These are phyloP conservation scores for Ascochyta viciae-villosae DNA, from an alignment of 2,329 filamentous ascomycete species.

Conservation along the genomic window DNA sequence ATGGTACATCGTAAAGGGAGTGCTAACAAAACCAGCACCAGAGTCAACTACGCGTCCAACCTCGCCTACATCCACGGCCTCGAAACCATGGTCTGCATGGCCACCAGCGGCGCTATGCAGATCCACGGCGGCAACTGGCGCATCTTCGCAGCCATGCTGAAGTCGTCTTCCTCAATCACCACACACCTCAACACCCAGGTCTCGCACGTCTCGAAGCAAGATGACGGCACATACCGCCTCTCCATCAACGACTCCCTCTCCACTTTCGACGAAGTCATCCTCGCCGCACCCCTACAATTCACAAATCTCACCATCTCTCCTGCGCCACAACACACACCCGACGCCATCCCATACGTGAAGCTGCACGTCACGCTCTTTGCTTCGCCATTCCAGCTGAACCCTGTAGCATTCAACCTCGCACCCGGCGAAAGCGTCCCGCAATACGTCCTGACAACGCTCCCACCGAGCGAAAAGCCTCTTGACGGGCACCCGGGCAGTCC, in stretches of 20 bases:
- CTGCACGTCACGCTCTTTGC: constrained; percentile 91
- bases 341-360: constrained; percentile 82
- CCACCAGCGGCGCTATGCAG: constrained; percentile 80
- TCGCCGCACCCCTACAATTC: constrained; percentile 85
- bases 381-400: constrained; percentile 74
- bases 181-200: constrained; percentile 74
- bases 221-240: constrained; percentile 54
- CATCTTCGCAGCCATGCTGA: constrained; percentile 86
- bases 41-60: constrained; percentile 95
- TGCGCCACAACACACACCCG: constrained; percentile 62
- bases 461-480: constrained; percentile 60
- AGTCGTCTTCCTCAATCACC: constrained; percentile 63
- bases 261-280: constrained; percentile 78
- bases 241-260: constrained; percentile 27
- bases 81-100: constrained; percentile 91
- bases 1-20: not conserved
- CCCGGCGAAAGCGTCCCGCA: constrained; percentile 68
- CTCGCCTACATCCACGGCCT: constrained; percentile 85
- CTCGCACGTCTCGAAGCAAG: constrained; percentile 58
- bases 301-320: constrained; percentile 66
- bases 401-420: constrained; percentile 73
- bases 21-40: constrained; percentile 62
- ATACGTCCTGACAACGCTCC: constrained; percentile 83
- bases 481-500: constrained; percentile 66
- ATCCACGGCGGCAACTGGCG: constrained; percentile 90